Evolutionary conservation across 805 yeast species (phyloP), one percentile per base, ranked within the genome.

Genomic region (Saccharomycopsis fibuligera): DNA sequence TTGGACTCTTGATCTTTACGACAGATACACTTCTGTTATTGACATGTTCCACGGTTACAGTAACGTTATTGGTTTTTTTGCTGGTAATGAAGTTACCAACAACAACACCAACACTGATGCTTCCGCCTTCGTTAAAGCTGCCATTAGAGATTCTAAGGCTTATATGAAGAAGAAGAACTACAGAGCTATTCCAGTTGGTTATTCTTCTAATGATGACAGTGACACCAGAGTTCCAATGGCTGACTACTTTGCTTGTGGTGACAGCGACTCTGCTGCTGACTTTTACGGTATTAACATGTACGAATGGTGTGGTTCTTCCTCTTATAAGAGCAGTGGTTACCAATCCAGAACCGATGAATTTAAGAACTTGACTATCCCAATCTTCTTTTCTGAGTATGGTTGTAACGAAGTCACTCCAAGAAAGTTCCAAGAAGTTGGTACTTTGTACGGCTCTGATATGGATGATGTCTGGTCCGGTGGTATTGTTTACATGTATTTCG

Each of bases 31-130:
- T 43, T 67, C 74, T 24, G 96, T 91, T 31, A 79, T 93, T 49
- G 97, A 93, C 66, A 69, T 75, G 57, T 78, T 93, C 70, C 78
- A 80, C 51, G 72, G 76, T 58, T 91, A 90, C 68, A 68, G 82
- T 42, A 91, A 91, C 67, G 77, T 87, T 17, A 73, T 91, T 55
- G 99, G 98, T 2, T 90, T 87, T 75, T 90, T 91, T 68, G 98
- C 98, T 25, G 99, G 98, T 54, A 93, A 93, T 68, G 99, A 91
- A 74, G 98, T 93, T 47, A 79, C 91, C 52, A 91, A 90, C 67
- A 88, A 86, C 61, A 68, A 67, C 39, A 69, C 88, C 43, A 90
- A 87, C 67, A 86, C 97, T 12, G 83, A 80, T 57, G 86, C 97
- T 29, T 89, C 97, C 25, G 88, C 97, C 1, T 91, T 81, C 66